Base-by-base conservation (phyloP, 192 early-diverging fungal species). In the Coemansia sp. region DNA sequence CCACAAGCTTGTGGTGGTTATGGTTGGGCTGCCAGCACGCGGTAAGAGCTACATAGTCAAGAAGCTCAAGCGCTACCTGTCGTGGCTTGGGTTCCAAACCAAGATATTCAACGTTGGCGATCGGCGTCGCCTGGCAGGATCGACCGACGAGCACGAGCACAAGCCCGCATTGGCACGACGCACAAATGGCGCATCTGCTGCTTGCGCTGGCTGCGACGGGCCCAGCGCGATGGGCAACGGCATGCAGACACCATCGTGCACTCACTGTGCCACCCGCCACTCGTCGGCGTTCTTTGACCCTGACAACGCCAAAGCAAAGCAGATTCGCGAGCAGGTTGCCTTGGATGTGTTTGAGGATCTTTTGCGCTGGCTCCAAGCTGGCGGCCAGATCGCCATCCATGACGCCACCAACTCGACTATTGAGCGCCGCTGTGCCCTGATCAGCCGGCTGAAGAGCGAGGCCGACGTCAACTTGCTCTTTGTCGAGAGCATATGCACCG, bases 11-110 rank as follows among this genome's bases (percentile, higher is more conserved):
- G 88, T 94, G 14, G 92, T 98, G n/a, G 89, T 96, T 41, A 98
- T 98, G 94, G 94, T 95, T 28, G 97, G 97, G 8, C 75, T 98
- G 50, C 97, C 97, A 31, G 97, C 95, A 6, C 83, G 95, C 50
- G 97, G 97, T 23, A 99, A 99, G 78, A 87, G 86, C 83, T 95
- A 97, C 67, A 90, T 99, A 64, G 93, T 94, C 76, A 97, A 97
- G 66, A 99, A 99, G 70, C 85, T 99, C 25, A 87, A 88, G 68
- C 88, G 95, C 47, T 99, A 94, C 84, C 76, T 92, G 76, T 89
- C 85, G 9, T 90, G 89, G 88, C 79, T 92, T 23, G 88, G 88
- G 20, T 94, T 90, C 62, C 86, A 89, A 65, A 91, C 90, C 12
- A 89, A 86, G 70, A 89, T 91, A 77, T 80, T 99, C 71, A 99